Conservation (phyloP, 106 monocot species). For the Dendrobium catenatum region DNA sequence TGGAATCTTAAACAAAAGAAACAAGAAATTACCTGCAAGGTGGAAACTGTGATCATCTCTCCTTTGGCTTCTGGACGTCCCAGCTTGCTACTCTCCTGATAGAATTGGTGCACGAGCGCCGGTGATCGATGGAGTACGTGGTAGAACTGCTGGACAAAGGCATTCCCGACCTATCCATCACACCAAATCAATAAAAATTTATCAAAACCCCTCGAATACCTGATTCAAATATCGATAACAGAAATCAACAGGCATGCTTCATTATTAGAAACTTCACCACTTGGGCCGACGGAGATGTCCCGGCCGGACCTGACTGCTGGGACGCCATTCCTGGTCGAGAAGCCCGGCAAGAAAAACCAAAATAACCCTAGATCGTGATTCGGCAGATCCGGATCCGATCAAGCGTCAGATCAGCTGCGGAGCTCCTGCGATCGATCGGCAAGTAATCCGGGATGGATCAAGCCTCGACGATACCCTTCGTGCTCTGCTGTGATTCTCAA, state of each 20-base stretch:
- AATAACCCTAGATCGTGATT: background rate
- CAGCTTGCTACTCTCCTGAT: slow-evolving; percentile 50
- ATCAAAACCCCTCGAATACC: background rate
- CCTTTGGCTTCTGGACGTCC: slow-evolving; percentile 40
- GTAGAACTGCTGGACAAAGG: slow-evolving; percentile 58
- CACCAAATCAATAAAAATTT: background rate
- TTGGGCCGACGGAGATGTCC: slow-evolving; percentile 9
- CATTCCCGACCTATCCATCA: slow-evolving; percentile 40
- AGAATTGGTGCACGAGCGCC: slow-evolving; percentile 43
- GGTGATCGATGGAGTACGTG: slow-evolving; percentile 51
- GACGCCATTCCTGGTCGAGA: slow-evolving; percentile 6
- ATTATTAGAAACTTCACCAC: background rate
- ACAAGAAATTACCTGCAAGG: slow-evolving; percentile 31
- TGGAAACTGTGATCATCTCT: slow-evolving; percentile 32
- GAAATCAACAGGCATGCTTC: background rate
- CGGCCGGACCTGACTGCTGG: slow-evolving; percentile 6
- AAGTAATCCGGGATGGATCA: background rate
- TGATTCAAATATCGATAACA: background rate
- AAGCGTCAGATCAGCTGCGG: background rate
- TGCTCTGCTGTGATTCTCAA: background rate
- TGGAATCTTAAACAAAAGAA: slow-evolving; percentile 3
- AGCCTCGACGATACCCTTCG: background rate
- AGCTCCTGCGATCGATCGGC: background rate
- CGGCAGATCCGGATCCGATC: background rate
- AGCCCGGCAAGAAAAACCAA: too few species aligned